Conservation (phyloP, 192 early-diverging fungal species). For the Rhizophlyctis rosea region DNA sequence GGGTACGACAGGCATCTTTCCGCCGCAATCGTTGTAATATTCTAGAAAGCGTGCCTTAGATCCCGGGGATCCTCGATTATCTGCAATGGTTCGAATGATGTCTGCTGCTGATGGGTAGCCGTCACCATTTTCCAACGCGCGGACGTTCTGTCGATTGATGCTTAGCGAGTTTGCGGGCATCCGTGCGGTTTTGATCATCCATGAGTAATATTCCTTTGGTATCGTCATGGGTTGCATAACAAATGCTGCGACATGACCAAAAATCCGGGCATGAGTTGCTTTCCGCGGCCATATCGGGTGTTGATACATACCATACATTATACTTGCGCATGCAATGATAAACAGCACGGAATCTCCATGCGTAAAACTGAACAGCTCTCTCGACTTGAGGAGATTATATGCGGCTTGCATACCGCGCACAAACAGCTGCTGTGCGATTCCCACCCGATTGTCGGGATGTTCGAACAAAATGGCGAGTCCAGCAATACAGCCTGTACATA, state of each 20-base stretch:
- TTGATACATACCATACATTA: constrained; percentile 35
- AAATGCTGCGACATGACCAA: constrained; percentile 21
- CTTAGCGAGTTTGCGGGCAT: constrained; percentile 52
- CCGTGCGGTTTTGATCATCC: constrained; percentile 61
- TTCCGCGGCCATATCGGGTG: background rate
- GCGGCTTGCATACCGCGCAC: constrained; percentile 36
- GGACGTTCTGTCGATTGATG: constrained; percentile 54
- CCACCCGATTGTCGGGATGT: constrained; percentile 30
- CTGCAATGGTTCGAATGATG: background rate
- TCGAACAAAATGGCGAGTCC: constrained; percentile 47
- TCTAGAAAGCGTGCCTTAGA: constrained; percentile 26
- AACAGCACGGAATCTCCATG: constrained; percentile 50
- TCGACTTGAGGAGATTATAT: constrained; percentile 40
- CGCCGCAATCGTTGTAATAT: constrained; percentile 22
- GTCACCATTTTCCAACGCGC: constrained; percentile 23
- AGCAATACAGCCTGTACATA: constrained; percentile 25
- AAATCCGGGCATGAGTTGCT: too few relatives aligned
- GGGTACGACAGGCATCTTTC: constrained; percentile 44
- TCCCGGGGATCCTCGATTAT: background rate
- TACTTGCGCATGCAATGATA: constrained; percentile 27
- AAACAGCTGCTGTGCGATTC: constrained; percentile 46
- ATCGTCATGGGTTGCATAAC: constrained; percentile 47
- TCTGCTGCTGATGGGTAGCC: constrained; percentile 31
- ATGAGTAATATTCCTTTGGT: constrained; percentile 39
- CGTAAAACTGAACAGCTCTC: constrained; percentile 35